Base-by-base conservation (phyloP, 2,329 filamentous ascomycete genomes). In the Trichoderma asperellum region DNA sequence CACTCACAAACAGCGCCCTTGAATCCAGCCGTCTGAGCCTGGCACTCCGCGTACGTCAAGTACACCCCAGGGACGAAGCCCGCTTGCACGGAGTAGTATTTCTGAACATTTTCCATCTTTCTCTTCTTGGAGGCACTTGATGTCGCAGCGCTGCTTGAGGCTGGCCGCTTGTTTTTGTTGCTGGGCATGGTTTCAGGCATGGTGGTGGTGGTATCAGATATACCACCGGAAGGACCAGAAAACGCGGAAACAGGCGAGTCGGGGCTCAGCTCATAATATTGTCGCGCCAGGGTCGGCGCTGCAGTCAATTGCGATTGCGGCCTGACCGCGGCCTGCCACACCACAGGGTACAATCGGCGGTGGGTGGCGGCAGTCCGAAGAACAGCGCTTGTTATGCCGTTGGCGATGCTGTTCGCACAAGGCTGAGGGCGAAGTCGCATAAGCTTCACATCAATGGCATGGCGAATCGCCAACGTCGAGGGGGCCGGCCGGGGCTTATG, bases 1-100 rank as follows among this genome's bases (percentile, higher is more conserved):
- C 68, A 87, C 90, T 79, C 82, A 93, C 91, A 93, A 43, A 86
- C 80, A 69, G 91, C 91, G 24, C 90, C 90, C 75, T 81, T 83
- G 77, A 86, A 90, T 1, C 88, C 88, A 0, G 84, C 82, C 47
- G 85, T 90, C 76, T 90, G 87, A 69, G 82, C 79, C 76, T 88
- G 83, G 74, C 89, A 91, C 63, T 89, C 86, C n/a, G 82, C 75
- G 83, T 88, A 91, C 2, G 80, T 85, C 68, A 82, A 77, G 76
- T 90, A 91, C n/a, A 91, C 85, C 8, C 89, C 88, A 0, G 88
- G 87, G 14, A 77, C 79, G 71, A 83, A 81, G 18, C 89, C 89
- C 49, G 80, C 82, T 55, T 83, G 83, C 35, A 91, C 89, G 27
- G 86, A 89, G 75, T 91, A 91, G 76, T 83, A 91, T 74, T 90